Evolutionary conservation across 116 monocot species (phyloP).

Genomic region (Dioscorea cayenensis): DNA sequence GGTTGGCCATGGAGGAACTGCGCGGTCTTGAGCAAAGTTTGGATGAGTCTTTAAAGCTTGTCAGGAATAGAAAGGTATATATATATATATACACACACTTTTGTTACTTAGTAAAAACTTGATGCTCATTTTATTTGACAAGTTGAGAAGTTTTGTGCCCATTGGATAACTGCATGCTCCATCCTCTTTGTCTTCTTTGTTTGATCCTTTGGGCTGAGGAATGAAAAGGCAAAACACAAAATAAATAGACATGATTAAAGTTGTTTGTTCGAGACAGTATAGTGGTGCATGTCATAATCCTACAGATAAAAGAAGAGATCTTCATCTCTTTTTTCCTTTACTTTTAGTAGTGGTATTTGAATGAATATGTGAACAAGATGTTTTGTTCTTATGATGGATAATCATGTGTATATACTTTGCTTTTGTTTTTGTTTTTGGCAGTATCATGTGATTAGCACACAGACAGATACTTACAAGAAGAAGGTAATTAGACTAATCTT

Average conservation of each 20-base stretch:
- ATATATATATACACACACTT: no score
- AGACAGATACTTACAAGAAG: conserved; percentile 67
- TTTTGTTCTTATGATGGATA: not conserved
- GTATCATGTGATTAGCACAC: conserved; percentile 55
- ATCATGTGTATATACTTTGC: not conserved
- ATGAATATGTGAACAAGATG: no score
- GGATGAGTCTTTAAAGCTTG: conserved; percentile 45
- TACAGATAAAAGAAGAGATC: not conserved
- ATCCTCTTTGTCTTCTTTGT: no score
- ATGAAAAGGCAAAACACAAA: no score
- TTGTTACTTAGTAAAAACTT: no score
- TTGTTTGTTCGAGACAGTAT: not conserved
- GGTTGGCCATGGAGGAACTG: conserved; percentile 51
- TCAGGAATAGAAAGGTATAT: conserved; percentile 41
- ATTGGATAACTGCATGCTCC: no score
- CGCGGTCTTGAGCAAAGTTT: conserved; percentile 68
- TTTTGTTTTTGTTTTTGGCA: conserved; percentile 21
- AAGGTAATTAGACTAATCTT: conserved; percentile 26
- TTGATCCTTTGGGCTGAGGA: no score
- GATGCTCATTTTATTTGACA: no score
- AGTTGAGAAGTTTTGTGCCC: no score
- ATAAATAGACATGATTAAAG: not conserved
- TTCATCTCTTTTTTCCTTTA: no score
- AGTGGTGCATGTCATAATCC: not conserved
- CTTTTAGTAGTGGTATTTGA: no score